Conservation (phyloP, 352 stramenopile species). For the Phytophthora europaea region DNA sequence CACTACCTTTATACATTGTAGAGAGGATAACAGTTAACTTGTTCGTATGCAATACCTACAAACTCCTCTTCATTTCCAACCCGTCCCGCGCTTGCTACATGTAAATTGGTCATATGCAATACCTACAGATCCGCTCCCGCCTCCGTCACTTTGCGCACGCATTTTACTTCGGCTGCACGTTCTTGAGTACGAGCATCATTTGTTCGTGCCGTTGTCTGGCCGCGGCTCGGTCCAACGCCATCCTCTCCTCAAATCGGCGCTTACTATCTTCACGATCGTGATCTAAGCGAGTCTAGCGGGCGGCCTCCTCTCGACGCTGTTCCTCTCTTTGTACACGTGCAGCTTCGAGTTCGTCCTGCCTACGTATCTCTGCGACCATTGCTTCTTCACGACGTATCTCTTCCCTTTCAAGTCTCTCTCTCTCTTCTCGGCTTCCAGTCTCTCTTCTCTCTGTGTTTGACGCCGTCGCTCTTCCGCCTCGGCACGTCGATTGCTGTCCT, state of each 20-base stretch:
- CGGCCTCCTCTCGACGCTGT: background rate
- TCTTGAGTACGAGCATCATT: constrained; percentile 13
- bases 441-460: constrained; percentile 2
- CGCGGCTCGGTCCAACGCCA: constrained; percentile 1
- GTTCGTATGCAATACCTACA: background rate
- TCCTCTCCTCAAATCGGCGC: background rate
- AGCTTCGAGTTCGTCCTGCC: background rate
- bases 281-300: background rate
- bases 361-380: background rate
- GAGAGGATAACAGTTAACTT: background rate
- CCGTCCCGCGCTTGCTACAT: background rate
- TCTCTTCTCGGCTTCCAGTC: background rate
- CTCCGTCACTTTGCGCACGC: background rate
- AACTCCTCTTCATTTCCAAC: background rate
- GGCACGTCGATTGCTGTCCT: constrained; percentile 8
- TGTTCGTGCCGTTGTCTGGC: constrained; percentile 8
- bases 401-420: background rate
- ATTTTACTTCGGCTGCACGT: constrained; percentile 4
- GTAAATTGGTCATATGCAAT: background rate
- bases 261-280: constrained; percentile 7
- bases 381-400: background rate
- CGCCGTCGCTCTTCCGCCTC: constrained; percentile 4
- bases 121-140: background rate
- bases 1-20: background rate
- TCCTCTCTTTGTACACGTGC: background rate